phyloP scores from a whole-genome alignment of 2,329 filamentous ascomycete genomes.

The Aspergillus thermomutatus region DNA sequence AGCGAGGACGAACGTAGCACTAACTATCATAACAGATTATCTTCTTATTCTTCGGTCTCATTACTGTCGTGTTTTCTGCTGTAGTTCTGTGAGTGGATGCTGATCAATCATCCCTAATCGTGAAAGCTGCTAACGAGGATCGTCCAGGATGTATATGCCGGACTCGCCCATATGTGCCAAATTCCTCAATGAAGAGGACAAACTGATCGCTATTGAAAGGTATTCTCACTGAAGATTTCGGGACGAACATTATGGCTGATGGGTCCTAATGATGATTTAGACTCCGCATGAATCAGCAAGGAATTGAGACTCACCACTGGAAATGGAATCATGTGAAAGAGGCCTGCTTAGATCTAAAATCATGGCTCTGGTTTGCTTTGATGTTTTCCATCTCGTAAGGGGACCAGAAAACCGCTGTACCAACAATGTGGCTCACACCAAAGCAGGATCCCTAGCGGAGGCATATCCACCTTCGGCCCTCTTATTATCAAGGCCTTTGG shows the following conservation, averaged over 20 bases:
- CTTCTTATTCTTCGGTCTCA: constrained; percentile 38
- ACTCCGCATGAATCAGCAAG: constrained; percentile 50
- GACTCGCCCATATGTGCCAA: constrained; percentile 61
- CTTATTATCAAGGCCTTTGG: constrained; percentile 59
- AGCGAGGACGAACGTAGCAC: neutral
- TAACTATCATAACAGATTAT: constrained; percentile 23
- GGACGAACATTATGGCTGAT: neutral
- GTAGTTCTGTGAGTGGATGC: constrained; percentile 44
- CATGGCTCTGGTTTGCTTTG: constrained; percentile 56
- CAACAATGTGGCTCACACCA: constrained; percentile 4
- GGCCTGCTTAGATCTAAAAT: constrained; percentile 56
- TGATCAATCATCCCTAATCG: neutral
- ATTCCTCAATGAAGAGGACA: constrained; percentile 56
- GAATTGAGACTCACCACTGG: constrained; percentile 43
- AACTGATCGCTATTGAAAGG: constrained; percentile 57
- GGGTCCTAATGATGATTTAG: constrained; percentile 17
- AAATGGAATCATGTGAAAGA: constrained; percentile 55
- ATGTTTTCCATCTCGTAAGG: constrained; percentile 53
- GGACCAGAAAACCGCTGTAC: constrained; percentile 4
- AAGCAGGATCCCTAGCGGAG: constrained; percentile 52
- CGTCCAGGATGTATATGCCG: constrained; percentile 51
- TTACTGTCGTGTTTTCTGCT: constrained; percentile 52
- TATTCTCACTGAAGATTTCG: constrained; percentile 1
- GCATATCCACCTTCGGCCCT: constrained; percentile 58
- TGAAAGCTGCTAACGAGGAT: neutral